Conservation (phyloP, 108 stramenopile species). For the Skeletonema grethae region DNA sequence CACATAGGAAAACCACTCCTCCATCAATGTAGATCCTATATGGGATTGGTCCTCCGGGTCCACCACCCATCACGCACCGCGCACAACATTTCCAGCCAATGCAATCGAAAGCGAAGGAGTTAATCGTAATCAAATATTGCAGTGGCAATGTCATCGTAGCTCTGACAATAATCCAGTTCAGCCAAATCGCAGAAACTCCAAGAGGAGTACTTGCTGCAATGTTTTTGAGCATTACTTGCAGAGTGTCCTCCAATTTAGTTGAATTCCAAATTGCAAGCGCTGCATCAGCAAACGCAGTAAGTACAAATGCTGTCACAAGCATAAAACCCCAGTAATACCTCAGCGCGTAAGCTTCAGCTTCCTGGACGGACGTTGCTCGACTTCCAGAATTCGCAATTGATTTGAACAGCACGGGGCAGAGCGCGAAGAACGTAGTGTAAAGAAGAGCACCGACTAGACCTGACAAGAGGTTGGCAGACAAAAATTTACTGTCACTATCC, state of each 20-base stretch:
- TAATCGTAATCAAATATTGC: conserved; percentile 81
- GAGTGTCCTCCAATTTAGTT: conserved; percentile 52
- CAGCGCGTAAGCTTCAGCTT: conserved; percentile 71
- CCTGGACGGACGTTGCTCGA: conserved; percentile 69
- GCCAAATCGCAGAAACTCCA: conserved; percentile 67
- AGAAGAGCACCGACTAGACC: conserved; percentile 72
- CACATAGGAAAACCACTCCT: conserved; percentile 79
- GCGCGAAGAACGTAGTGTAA: conserved; percentile 73
- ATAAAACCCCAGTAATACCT: conserved; percentile 90
- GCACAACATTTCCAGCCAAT: conserved; percentile 45
- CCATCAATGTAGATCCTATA: conserved; percentile 87
- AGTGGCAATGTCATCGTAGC: conserved; percentile 64
- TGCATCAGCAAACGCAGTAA: conserved; percentile 65
- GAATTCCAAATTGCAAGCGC: conserved; percentile 58
- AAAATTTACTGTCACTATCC: conserved; percentile 11
- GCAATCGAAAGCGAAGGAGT: conserved; percentile 68
- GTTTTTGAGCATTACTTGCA: conserved; percentile 39
- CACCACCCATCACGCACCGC: conserved; percentile 54
- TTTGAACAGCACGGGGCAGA: conserved; percentile 89
- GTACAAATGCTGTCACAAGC: conserved; percentile 80
- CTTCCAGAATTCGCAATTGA: conserved; percentile 84
- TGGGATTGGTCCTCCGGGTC: conserved; percentile 79
- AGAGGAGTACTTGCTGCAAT: conserved; percentile 74
- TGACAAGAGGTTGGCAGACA: conserved; percentile 56
- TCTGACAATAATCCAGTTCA: conserved; percentile 90